These are phyloP conservation scores for Neoscytalidium dimidiatum DNA, from an alignment of 2,329 filamentous ascomycete species.

Conservation along the genomic window DNA sequence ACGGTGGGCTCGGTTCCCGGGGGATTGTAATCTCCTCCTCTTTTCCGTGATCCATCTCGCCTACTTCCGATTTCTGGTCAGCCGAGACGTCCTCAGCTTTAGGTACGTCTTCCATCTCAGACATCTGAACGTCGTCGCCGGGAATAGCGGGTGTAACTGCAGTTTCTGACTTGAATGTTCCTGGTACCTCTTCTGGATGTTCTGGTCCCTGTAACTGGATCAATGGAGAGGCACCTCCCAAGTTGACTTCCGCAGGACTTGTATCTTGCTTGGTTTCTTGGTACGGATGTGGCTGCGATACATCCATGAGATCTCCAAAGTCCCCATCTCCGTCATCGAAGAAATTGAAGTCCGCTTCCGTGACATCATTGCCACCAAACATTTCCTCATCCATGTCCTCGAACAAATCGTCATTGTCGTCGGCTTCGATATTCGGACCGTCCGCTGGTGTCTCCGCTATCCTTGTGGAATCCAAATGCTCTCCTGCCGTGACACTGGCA, in stretches of 20 bases:
- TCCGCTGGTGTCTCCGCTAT: background rate
- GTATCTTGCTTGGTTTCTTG: conserved; percentile 22
- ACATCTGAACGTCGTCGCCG: conserved; percentile 1
- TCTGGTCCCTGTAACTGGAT: conserved; percentile 9
- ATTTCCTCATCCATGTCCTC: conserved; percentile 67
- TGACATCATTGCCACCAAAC: conserved; percentile 74
- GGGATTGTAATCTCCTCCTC: background rate
- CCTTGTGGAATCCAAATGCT: conserved; percentile 1
- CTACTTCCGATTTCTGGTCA: background rate
- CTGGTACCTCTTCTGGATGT: conserved; percentile 2
- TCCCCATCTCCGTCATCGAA: conserved; percentile 66
- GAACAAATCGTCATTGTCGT: conserved; percentile 60
- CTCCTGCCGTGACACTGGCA: background rate
- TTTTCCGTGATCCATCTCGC: background rate
- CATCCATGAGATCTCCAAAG: conserved; percentile 34
- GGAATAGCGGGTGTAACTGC: background rate
- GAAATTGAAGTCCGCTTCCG: conserved; percentile 81
- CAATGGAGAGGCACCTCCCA: conserved; percentile 19
- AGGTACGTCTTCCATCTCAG: background rate
- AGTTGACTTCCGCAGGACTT: conserved; percentile 17
- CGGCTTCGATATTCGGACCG: conserved; percentile 1
- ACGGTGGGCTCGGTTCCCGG: conserved; percentile 16
- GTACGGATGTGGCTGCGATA: conserved; percentile 22
- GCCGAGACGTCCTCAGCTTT: background rate
- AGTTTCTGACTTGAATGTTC: conserved; percentile 15